Conservation (phyloP, 345 rosid genomes). For the Rubroshorea leprosula region DNA sequence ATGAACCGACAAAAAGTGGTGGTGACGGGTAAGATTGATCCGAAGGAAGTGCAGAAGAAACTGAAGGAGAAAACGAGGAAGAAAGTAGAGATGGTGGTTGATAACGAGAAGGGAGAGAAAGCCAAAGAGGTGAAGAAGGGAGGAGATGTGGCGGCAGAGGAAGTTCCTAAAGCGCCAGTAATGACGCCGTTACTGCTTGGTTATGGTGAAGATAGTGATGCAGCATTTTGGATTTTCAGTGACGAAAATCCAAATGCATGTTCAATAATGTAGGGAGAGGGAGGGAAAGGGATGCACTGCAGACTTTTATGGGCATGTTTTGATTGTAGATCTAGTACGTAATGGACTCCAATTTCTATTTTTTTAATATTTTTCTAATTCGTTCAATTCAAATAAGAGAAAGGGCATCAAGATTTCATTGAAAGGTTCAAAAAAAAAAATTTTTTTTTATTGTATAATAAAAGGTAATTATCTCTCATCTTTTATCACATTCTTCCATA, state of each 20-base stretch:
- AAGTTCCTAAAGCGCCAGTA: neutral
- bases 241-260: constrained; percentile 80
- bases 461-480: no score
- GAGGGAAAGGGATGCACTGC: no score
- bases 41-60: constrained; percentile 57
- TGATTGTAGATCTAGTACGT: no score
- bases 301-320: no score
- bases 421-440: no score
- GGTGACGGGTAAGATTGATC: constrained; percentile 54
- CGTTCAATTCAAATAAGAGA: no score
- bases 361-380: no score
- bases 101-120: constrained; percentile 20
- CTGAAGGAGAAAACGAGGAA: constrained; percentile 64
- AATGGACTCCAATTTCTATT: no score
- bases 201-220: constrained; percentile 22
- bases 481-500: no score
- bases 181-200: constrained; percentile 2
- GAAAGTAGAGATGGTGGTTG: constrained; percentile 39
- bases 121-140: neutral
- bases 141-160: neutral
- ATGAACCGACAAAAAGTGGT: constrained; percentile 56
- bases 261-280: constrained; percentile 28
- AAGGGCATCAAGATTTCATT: no score
- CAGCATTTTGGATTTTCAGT: constrained; percentile 35
- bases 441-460: no score